A percentile compares a stretch with the other conserved stretches of the same genome.
phyloP scores from a whole-genome alignment of 2,329 filamentous ascomycete species.

The Fusarium stilboides region DNA sequence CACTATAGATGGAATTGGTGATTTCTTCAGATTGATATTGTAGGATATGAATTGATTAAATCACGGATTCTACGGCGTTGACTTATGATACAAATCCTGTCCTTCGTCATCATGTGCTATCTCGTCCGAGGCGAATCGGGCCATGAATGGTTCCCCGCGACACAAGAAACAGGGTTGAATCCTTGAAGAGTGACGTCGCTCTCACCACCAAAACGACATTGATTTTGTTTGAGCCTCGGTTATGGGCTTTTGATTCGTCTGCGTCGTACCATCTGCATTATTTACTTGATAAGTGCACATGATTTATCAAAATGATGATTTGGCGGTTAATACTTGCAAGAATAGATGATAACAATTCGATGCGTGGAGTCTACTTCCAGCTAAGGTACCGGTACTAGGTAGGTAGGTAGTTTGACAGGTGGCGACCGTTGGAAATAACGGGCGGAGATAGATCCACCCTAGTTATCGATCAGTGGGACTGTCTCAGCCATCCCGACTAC shows the following conservation, averaged over 20 bases:
- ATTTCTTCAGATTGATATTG: conserved; percentile 2
- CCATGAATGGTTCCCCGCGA: conserved; percentile 40
- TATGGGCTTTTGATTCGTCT: conserved; percentile 5
- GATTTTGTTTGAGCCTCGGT: conserved; percentile 13
- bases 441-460: conserved; percentile 2
- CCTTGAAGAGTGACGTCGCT: conserved; percentile 48
- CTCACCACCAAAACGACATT: conserved; percentile 15
- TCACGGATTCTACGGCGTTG: background rate
- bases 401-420: background rate
- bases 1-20: background rate
- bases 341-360: background rate
- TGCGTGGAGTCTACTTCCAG: background rate
- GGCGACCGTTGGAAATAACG: conserved; percentile 13
- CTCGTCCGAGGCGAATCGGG: conserved; percentile 41
- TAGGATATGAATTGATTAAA: background rate
- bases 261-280: background rate
- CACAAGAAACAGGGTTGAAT: conserved; percentile 45
- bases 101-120: conserved; percentile 47
- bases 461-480: background rate
- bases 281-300: background rate
- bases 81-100: conserved; percentile 11
- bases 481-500: no score
- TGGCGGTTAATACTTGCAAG: background rate
- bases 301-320: background rate
- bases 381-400: background rate